Conservation (phyloP, 2,329 filamentous ascomycete genomes). For the Ceratocystis cacaofunesta region DNA sequence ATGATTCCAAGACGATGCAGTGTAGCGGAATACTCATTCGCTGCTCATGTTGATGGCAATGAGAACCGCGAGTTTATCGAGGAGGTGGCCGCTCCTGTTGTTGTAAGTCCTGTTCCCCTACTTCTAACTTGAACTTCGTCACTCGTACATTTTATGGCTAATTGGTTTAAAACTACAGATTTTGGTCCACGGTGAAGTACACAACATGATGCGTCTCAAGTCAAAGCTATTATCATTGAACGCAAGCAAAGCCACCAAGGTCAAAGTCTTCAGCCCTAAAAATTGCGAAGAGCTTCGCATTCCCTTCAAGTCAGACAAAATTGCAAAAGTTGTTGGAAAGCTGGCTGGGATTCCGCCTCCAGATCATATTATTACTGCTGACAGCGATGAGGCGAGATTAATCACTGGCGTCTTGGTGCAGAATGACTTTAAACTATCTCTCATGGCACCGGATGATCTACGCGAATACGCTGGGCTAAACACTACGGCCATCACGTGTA, state of each 20-base stretch:
- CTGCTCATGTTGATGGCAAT: conserved; percentile 87
- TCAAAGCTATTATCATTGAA: conserved; percentile 91
- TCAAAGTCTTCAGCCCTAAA: conserved; percentile 83
- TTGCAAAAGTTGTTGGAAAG: conserved; percentile 89
- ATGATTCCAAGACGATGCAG: conserved; percentile 88
- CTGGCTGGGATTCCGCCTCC: conserved; percentile 70
- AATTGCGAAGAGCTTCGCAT: conserved; percentile 94
- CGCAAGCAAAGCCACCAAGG: conserved; percentile 60
- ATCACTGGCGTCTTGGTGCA: conserved; percentile 88
- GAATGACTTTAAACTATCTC: conserved; percentile 90
- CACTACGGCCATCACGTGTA: conserved; percentile 85
- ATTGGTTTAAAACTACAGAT: conserved; percentile 26
- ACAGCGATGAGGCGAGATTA: conserved; percentile 31
- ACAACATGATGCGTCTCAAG: conserved; percentile 95
- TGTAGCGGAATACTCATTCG: conserved; percentile 88
- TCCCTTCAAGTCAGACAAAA: conserved; percentile 88
- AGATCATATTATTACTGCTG: conserved; percentile 23
- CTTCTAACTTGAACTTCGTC: not conserved
- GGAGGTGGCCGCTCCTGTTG: conserved; percentile 78
- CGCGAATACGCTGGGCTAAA: conserved; percentile 94
- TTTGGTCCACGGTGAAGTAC: conserved; percentile 88
- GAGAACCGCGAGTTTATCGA: conserved; percentile 97
- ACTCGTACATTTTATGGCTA: not conserved
- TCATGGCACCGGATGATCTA: conserved; percentile 94
- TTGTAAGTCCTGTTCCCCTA: conserved; percentile 46